Base-by-base conservation (phyloP, 139 green algal species). In the Chlorella ohadii region DNA sequence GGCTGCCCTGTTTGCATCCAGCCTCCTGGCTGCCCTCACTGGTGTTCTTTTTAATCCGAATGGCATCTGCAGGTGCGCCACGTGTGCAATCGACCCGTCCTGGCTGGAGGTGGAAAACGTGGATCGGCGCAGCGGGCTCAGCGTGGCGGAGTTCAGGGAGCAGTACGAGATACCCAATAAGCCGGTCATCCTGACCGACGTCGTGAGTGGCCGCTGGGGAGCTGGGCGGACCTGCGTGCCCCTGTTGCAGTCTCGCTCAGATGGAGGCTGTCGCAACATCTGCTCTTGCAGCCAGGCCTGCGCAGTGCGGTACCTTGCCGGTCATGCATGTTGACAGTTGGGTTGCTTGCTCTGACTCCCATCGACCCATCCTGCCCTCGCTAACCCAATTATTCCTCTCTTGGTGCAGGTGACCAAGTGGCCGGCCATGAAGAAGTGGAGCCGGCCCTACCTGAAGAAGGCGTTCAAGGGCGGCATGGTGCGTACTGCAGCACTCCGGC, bases 61-160 rank as follows among this genome's bases (percentile, higher is more conserved):
- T 31, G 17, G 5, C 7, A 51, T 51, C 17, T 36, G 76, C 76
- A 82, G 76, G 13, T 82, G 79, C 33, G 68, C 79, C 68, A 72
- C 84, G 19, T 34, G 90, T 17, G 85, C 91, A 13, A 59, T 98
- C 27, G 82, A 90, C 22, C 66, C 63, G 0, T 83, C 92, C 13
- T 99, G 96, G 96, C 83, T 99, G 65, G 82, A 92, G 77, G 61
- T 83, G 3, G 93, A 98, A 81, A 98, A 94, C 82, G 88, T 99
- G 12, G 88, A 94, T 22, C 88, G 88, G 70, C 82, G 87, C 1
- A n/a, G 59, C 28, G 78, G 55, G 0, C 89, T 99, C 28, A 91
- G 76, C 0, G 34, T 82, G 12, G 89, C 90, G 57, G 79, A 95
- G 44, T 99, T 99, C 79, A 59, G 83, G 44, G 31, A 72, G 56